A percentile compares a stretch with the other conserved stretches of the same genome.
Conservation (phyloP, 345 rosid species). For the Physaria fendleri region DNA sequence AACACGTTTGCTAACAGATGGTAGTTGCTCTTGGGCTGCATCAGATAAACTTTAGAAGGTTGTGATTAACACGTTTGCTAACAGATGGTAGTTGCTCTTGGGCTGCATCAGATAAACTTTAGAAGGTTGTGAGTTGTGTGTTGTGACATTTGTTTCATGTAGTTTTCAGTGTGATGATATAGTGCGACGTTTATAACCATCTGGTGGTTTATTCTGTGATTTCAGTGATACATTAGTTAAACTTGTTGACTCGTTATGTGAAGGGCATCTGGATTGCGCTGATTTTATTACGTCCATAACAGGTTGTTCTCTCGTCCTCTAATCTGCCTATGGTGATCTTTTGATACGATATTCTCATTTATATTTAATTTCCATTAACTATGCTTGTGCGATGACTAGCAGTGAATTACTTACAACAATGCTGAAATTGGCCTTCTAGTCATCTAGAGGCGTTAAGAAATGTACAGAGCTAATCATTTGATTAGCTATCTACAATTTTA, state of each 20-base stretch:
- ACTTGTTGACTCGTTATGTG: slow-evolving; percentile 70
- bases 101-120: slow-evolving; percentile 77
- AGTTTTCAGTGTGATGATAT: background rate
- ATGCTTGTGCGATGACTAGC: background rate
- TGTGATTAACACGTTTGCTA: no score
- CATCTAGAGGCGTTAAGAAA: no score
- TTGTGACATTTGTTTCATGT: slow-evolving; percentile 13
- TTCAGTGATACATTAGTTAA: slow-evolving; percentile 53
- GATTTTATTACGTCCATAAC: slow-evolving; percentile 75
- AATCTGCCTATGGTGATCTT: background rate
- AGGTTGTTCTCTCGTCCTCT: slow-evolving; percentile 35
- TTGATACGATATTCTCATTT: background rate
- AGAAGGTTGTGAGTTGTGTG: slow-evolving; percentile 74
- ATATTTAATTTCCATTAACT: background rate
- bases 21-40: slow-evolving; percentile 58
- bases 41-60: slow-evolving; percentile 91
- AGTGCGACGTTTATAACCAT: background rate
- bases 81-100: slow-evolving; percentile 76
- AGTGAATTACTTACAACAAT: background rate
- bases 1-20: slow-evolving; percentile 42
- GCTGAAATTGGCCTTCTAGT: no score
- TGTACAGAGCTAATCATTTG: no score
- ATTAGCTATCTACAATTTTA: background rate
- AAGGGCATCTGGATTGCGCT: slow-evolving; percentile 55
- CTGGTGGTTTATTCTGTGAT: slow-evolving; percentile 4